Conservation (phyloP, 441 rosid species). For the Pelargonium cotyledonis region DNA sequence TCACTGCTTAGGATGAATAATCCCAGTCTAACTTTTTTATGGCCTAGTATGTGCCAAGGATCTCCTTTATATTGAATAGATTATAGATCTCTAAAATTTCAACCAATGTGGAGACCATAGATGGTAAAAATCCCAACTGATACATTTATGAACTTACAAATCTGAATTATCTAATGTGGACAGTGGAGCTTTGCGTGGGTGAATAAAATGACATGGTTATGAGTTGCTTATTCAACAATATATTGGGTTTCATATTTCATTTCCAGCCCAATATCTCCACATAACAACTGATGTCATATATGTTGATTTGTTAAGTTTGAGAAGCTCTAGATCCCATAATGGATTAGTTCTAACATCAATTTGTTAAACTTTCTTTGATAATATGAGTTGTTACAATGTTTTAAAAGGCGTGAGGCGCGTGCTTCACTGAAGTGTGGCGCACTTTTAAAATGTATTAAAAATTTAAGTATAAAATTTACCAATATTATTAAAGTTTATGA, state of each 20-base stretch:
- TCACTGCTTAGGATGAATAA: not conserved
- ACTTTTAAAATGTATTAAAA: too few relatives aligned
- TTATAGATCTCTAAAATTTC: not conserved
- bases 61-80: not conserved
- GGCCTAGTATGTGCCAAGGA: not conserved
- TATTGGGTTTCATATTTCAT: constrained; percentile 1
- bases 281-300: not conserved
- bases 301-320: not conserved
- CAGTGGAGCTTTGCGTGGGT: not conserved
- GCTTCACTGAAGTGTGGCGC: too few relatives aligned
- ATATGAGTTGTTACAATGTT: not conserved
- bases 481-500: too few relatives aligned
- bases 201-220: not conserved
- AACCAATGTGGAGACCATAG: not conserved
- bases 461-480: too few relatives aligned
- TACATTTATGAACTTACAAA: not conserved
- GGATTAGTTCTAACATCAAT: not conserved
- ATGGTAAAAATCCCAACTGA: not conserved
- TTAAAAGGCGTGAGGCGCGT: too few relatives aligned
- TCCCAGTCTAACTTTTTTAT: too few relatives aligned
- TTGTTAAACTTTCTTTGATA: not conserved
- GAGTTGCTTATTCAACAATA: not conserved
- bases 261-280: not conserved
- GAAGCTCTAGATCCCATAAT: not conserved
- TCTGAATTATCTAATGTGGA: not conserved